These are phyloP conservation scores for Diaporthe citriasiana DNA, from an alignment of 2,329 filamentous ascomycete species.

Conservation along the genomic window DNA sequence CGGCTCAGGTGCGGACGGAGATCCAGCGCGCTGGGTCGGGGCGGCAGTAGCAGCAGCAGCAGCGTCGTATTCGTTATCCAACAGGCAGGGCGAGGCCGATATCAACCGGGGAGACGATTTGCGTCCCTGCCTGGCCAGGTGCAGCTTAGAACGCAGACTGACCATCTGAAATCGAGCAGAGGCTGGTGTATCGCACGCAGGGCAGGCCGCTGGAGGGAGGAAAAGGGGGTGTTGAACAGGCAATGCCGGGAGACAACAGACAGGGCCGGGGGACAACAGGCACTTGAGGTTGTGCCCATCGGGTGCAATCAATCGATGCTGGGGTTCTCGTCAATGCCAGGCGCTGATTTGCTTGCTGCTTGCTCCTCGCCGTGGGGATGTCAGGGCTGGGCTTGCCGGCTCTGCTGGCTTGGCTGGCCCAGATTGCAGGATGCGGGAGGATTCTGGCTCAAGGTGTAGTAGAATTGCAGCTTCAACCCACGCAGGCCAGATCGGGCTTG, in stretches of 20 bases:
- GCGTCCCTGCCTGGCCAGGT: constrained; percentile 42
- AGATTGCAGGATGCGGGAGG: constrained; percentile 33
- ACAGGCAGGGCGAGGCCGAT: constrained; percentile 31
- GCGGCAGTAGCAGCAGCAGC: constrained; percentile 26
- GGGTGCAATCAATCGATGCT: constrained; percentile 6
- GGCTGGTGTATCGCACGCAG: not conserved
- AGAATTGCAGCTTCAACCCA: constrained; percentile 23
- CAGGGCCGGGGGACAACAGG: not conserved
- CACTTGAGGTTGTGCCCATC: constrained; percentile 16
- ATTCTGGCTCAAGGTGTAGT: constrained; percentile 28
- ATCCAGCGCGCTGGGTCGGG: constrained; percentile 27
- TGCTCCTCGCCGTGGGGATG: constrained; percentile 8
- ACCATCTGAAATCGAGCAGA: constrained; percentile 38
- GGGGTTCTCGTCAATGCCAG: not conserved
- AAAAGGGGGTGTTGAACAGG: constrained; percentile 2
- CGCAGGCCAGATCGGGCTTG: not conserved
- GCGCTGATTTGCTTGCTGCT: not conserved
- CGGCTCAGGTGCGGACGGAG: constrained; percentile 12
- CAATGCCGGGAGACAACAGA: not conserved
- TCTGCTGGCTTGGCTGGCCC: not conserved
- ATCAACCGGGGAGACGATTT: constrained; percentile 35
- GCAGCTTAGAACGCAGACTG: constrained; percentile 42
- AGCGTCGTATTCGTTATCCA: constrained; percentile 41
- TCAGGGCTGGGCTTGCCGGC: constrained; percentile 7
- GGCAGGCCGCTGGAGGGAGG: not conserved